Evolutionary conservation across 129 eudicot genomes (phyloP), one percentile per base, ranked within the genome.

Genomic region (Mikania micrantha): DNA sequence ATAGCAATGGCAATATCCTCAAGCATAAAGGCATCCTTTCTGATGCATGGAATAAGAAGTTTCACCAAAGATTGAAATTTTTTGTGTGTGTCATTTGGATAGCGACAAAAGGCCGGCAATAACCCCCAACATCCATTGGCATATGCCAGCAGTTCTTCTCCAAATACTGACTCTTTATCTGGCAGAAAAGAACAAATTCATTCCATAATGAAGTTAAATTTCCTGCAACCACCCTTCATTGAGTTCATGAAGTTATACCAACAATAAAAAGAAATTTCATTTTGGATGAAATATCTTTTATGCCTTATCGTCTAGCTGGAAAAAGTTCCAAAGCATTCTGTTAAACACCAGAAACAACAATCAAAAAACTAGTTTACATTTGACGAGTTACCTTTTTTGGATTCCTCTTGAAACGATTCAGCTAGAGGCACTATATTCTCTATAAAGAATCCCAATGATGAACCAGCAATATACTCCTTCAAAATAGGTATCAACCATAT

Each of bases 341-440:
- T n/a, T 56, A 11, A 40, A 52, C 12, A 45, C 19, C 9, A 9
- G 25, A 2, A 27, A 57, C n/a, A 50, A 34, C 34, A 64, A 64
- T 38, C 17, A 17, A 53, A 63, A 63, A 69, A 40, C 21, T 15
- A 1, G 25, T 25, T 10, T 64, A 13, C 35, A 52, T 45, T 66
- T 41, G 19, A 44, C 75, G 17, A 60, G 31, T 27, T 84, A 93
- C 98, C 96, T 93, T 92, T 80, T 36, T 52, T 74, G 34, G 78
- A 82, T 35, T 79, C 88, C 65, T 65, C 77, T 54, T 79, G 77
- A 54, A 93, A 74, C 27, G 95, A 88, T 77, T 82, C 77, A 31
- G 95, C 95, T 57, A 93, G 80, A 64, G 98, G 95, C 72, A 86
- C 78, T 66, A 93, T 69, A 72, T 70, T 79, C 76, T 88, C 86